Conservation (phyloP, 73 alveolate genomes). For the Paramecium primaurelia region DNA sequence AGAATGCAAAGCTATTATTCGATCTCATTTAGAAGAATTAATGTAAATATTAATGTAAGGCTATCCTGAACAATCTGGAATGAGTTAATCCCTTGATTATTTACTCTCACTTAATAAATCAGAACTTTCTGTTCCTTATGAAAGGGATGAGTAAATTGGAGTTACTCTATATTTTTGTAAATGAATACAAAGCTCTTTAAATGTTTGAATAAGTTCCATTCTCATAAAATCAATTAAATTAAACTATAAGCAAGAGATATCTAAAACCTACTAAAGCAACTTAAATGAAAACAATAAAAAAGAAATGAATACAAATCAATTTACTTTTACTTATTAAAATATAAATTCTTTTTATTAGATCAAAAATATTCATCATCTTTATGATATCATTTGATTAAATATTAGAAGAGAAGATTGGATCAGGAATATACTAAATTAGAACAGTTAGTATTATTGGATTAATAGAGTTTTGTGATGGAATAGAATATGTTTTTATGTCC, state of each 20-base stretch:
- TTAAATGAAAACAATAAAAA: neutral
- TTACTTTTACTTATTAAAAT: neutral
- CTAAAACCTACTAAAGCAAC: neutral
- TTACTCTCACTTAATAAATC: neutral
- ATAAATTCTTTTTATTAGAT: neutral
- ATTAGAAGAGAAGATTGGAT: neutral
- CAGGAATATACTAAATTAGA: neutral
- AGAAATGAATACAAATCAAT: neutral
- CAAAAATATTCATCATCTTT: neutral
- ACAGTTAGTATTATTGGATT: neutral
- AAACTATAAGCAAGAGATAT: neutral
- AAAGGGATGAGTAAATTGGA: slow-evolving; percentile 29
- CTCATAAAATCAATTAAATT: neutral
- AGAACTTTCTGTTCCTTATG: neutral
- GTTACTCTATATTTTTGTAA: neutral
- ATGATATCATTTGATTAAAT: neutral
- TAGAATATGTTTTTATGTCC: slow-evolving; percentile 23
- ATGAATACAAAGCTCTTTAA: neutral
- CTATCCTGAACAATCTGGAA: neutral
- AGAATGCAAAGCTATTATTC: neutral
- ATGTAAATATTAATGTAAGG: neutral
- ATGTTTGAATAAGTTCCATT: neutral
- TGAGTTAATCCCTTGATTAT: neutral
- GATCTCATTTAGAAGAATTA: neutral
- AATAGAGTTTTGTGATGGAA: slow-evolving; percentile 32